A percentile compares a stretch with the other conserved stretches of the same genome.
Evolutionary conservation across 192 early-diverging fungal genomes (phyloP).

Genomic region (Allomyces javanicus): DNA sequence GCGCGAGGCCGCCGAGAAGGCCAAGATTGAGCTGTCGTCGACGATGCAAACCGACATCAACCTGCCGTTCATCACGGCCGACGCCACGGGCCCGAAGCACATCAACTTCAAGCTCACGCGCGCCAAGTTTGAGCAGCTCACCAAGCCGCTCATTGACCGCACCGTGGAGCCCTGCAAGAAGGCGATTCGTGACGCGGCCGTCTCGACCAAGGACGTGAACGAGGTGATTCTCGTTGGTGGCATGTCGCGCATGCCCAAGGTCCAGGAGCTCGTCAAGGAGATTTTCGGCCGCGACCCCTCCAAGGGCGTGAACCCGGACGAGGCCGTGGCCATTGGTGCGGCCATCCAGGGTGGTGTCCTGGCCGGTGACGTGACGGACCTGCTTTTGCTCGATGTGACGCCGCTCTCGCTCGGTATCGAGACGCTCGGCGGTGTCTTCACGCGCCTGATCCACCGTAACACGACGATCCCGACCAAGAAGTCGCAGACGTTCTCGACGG

Average conservation of each 20-base stretch:
- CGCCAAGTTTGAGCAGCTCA: conserved; percentile 68
- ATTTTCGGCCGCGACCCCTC: conserved; percentile 81
- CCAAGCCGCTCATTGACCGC: conserved; percentile 59
- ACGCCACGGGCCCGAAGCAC: conserved; percentile 82
- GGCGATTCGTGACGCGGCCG: conserved; percentile 88
- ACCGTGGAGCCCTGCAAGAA: conserved; percentile 86
- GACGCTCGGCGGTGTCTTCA: conserved; percentile 94
- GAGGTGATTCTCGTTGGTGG: conserved; percentile 96
- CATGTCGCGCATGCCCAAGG: conserved; percentile 95
- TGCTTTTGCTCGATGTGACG: conserved; percentile 88
- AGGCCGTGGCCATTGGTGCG: conserved; percentile 94
- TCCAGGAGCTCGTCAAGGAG: conserved; percentile 72
- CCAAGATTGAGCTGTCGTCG: conserved; percentile 94
- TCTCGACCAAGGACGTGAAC: conserved; percentile 57
- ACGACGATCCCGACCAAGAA: conserved; percentile 99
- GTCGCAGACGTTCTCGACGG: conserved; percentile 96
- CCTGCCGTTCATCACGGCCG: conserved; percentile 77
- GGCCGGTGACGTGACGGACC: conserved; percentile 86
- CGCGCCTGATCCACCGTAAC: conserved; percentile 89
- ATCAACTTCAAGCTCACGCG: conserved; percentile 88
- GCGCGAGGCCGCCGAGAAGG: conserved; percentile 93
- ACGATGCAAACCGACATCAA: conserved; percentile 91
- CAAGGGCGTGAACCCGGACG: conserved; percentile 95
- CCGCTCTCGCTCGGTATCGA: conserved; percentile 96
- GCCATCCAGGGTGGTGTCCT: conserved; percentile 97